phyloP scores from a whole-genome alignment of 2,329 filamentous ascomycete species.

The Tolypocladium amazonense region DNA sequence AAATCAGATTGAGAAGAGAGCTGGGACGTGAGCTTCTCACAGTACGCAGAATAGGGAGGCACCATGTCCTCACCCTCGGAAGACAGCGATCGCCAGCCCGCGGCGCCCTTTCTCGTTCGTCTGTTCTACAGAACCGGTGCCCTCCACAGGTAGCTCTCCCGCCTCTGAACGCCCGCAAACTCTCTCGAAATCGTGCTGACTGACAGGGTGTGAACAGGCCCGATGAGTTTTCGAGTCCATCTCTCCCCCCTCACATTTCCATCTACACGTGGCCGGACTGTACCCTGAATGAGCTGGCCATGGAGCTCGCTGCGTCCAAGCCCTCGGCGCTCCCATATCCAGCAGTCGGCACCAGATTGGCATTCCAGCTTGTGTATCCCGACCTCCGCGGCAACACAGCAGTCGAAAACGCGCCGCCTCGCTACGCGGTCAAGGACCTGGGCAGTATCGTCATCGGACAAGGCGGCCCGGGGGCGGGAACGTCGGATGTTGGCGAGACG shows the following conservation, averaged over 20 bases:
- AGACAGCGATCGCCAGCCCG: constrained; percentile 50
- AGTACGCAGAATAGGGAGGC: not conserved
- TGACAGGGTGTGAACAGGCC: constrained; percentile 33
- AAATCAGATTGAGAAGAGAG: not conserved
- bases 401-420: constrained; percentile 22
- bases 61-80: constrained; percentile 23
- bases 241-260: constrained; percentile 57
- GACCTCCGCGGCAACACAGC: constrained; percentile 42
- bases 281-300: constrained; percentile 70
- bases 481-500: constrained; percentile 26
- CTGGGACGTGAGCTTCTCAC: not conserved
- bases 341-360: constrained; percentile 71
- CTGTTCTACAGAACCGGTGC: constrained; percentile 69
- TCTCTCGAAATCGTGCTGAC: not conserved
- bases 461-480: constrained; percentile 33
- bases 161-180: not conserved
- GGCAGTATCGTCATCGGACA: constrained; percentile 72
- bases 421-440: constrained; percentile 70
- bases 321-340: constrained; percentile 62
- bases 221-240: constrained; percentile 54
- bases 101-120: constrained; percentile 73
- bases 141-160: constrained; percentile 52
- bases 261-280: constrained; percentile 83
- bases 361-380: constrained; percentile 77
- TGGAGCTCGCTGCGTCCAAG: constrained; percentile 57